A percentile compares a stretch with the other conserved stretches of the same genome.
Conservation (phyloP, 2,329 filamentous ascomycete genomes). For the Fusarium sp. region DNA sequence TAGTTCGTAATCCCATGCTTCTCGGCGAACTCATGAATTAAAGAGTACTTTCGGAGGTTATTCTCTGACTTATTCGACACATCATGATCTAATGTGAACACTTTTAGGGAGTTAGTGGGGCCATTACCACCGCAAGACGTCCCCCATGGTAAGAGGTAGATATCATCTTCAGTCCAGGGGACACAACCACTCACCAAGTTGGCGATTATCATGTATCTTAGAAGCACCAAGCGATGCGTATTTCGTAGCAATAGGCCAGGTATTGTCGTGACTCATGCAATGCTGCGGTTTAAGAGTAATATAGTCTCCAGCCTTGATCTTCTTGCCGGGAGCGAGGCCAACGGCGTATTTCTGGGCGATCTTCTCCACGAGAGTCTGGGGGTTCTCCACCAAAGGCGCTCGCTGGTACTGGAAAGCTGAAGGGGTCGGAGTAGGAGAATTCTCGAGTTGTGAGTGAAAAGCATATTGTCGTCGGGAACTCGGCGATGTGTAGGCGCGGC, state of each 20-base stretch:
- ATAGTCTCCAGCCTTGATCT: constrained; percentile 84
- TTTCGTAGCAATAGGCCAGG: constrained; percentile 78
- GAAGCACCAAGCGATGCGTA: constrained; percentile 84
- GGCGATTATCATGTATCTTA: constrained; percentile 74
- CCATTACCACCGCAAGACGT: constrained; percentile 51
- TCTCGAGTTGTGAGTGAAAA: constrained; percentile 74
- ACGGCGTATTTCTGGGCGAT: constrained; percentile 86
- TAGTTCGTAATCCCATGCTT: constrained; percentile 83
- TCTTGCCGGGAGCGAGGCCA: constrained; percentile 80
- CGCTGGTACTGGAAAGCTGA: constrained; percentile 66
- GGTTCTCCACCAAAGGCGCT: constrained; percentile 48
- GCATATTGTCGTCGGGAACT: constrained; percentile 22
- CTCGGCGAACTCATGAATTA: constrained; percentile 85
- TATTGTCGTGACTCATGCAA: constrained; percentile 91
- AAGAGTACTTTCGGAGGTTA: constrained; percentile 84
- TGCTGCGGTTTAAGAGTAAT: constrained; percentile 77
- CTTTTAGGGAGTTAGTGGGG: constrained; percentile 45
- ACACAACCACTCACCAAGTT: constrained; percentile 54
- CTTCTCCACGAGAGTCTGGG: constrained; percentile 91
- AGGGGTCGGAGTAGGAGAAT: constrained; percentile 58
- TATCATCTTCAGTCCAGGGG: too few relatives aligned
- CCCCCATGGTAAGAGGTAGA: constrained; percentile 51
- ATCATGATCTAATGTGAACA: constrained; percentile 89
- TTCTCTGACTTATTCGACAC: constrained; percentile 83
- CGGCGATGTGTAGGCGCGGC: constrained; percentile 23